A percentile compares a stretch with the other conserved stretches of the same genome.
Conservation (phyloP, 805 yeast genomes). For the Alloascoidea hylecoeti region DNA sequence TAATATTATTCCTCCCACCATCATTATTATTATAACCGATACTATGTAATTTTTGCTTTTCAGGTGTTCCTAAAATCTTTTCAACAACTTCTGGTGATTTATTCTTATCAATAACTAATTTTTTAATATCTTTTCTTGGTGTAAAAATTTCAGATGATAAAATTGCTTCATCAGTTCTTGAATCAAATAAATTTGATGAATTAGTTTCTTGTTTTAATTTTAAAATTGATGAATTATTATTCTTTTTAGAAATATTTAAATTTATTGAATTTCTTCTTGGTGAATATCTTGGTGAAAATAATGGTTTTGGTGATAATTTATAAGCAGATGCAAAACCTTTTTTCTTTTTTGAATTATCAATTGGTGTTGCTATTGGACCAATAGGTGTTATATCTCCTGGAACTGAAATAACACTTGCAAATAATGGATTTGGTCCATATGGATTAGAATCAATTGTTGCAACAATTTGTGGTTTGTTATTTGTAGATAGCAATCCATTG, state of each 20-base stretch:
- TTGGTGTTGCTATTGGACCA: constrained; percentile 33
- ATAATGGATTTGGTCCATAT: constrained; percentile 68
- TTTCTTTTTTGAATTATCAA: constrained; percentile 8
- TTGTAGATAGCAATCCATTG: constrained; percentile 5
- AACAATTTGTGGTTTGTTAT: constrained; percentile 7
- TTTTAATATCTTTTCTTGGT: constrained; percentile 40
- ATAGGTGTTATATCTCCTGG: constrained; percentile 20
- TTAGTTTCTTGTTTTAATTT: not conserved
- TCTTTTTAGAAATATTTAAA: not conserved
- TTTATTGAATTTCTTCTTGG: no score
- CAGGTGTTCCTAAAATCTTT: constrained; percentile 7
- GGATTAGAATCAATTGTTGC: constrained; percentile 42
- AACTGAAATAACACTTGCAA: constrained; percentile 14
- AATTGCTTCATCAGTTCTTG: constrained; percentile 49
- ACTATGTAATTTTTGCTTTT: not conserved
- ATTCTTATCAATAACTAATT: constrained; percentile 35
- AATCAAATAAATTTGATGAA: not conserved
- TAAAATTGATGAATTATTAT: not conserved
- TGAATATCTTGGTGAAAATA: no score
- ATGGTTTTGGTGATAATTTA: constrained; percentile 1
- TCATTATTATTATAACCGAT: not conserved
- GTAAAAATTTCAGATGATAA: constrained; percentile 59
- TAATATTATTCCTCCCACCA: no score
- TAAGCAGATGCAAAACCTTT: not conserved
- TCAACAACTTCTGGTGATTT: constrained; percentile 2